Evolutionary conservation across 805 yeast species (phyloP), one percentile per base, ranked within the genome.

Genomic region (Isabelozyma heimii): DNA sequence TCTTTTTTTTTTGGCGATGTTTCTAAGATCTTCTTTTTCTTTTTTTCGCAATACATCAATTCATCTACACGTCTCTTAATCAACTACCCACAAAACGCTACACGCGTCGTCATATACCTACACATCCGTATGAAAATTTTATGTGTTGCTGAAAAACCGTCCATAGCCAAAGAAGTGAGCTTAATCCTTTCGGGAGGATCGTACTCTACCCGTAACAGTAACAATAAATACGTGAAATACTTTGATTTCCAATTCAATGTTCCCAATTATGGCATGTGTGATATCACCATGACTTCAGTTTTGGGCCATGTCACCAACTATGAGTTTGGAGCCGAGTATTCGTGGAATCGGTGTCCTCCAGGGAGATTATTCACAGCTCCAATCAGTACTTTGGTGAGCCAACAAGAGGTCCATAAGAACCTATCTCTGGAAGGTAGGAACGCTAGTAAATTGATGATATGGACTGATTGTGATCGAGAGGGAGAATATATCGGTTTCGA

Each of bases 381-480:
- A 0, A 63, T 87, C 5, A 61, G 65, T n/a, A 72, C 73, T 41
- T 57, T 53, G 10, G 61, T 65, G 2, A 62, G 73, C 30, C 72
- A 75, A 10, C 65, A 70, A 40, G 76, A 75, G 43, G 77, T 90
- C 17, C 85, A 85, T 2, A 67, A 72, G 9, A 94, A 92, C 61
- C 89, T 94, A 44, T 65, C 77, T 28, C 65, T 65, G 4, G 90
- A 90, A 60, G 87, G 91, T 4, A 64, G 84, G 39, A 60, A 59
- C 15, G 80, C 89, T 5, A 80, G 82, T 46, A 70, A 71, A 38
- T 68, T 94, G 47, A 89, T 90, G 88, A 89, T 94, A 7, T 94
- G 99, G 98, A 94, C 99, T 0, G 99, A 94, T 76, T 94, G 99
- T 68, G 98, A 91, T 75, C 75, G 97, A 37, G 98, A 91, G 63